Evolutionary conservation across 768 basidiomycete genomes (phyloP), one percentile per base, ranked within the genome.

Genomic region (Lyophyllum shimeji): DNA sequence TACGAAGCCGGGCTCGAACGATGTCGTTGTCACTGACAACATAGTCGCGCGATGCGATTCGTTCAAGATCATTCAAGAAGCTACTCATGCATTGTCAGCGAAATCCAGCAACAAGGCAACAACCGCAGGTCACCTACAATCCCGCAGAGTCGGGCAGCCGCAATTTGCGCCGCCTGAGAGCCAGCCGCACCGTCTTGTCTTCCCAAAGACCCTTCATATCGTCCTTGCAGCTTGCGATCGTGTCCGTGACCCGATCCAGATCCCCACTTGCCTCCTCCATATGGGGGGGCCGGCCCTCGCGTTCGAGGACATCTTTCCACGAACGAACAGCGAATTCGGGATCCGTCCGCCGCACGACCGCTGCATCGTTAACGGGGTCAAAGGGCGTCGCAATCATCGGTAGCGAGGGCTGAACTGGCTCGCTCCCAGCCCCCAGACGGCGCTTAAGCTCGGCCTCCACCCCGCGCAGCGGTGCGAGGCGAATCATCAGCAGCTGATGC

Each of bases 1-100:
- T 90, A 34, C 85, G 82, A 25, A 90, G 69, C 12, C 89, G 78
- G 0, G 89, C 85, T 12, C 87, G 80, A 7, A 91, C 78, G 59
- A 90, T 82, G 65, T 90, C 89, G 48, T 86, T 82, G 64, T 91
- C 88, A 1, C 81, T 81, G 18, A 87, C 89, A 50, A 75, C 71
- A 61, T 88, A 92, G 56, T 81, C 74, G 4, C 76, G 76, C 21
- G 71, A 70, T 1, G 87, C 83, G 7, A 92, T 83, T 13, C 88
- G 84, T 40, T 81, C 79, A 13, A 90, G 66, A 57, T 89, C 82
- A 61, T 86, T 79, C 60, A 92, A 68, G 68, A 91, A 91, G 65
- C 87, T 89, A 57, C 27, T 54, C n/a, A 51, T 17, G 20, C 42
- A 3, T n/a, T 37, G 12, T 53, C 23, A 55, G 29, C 44, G 25